Percentiles rank a stretch among this genome's conserved stretches.
These are phyloP conservation scores for Rossbeevera mucosa DNA, from an alignment of 768 basidiomycete genomes.

Conservation along the genomic window DNA sequence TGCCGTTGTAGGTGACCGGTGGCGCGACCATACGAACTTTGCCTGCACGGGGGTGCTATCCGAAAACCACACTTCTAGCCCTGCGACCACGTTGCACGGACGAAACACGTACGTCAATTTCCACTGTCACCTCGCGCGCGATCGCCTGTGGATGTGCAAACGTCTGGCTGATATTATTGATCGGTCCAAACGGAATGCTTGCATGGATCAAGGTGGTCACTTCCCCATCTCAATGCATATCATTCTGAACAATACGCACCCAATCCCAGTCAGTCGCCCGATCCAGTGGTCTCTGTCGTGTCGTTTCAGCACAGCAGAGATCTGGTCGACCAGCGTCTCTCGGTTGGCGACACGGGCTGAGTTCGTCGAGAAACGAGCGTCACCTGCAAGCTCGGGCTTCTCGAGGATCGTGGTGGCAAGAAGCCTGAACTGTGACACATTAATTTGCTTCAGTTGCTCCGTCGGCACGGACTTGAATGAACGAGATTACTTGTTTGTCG, in stretches of 20 bases:
- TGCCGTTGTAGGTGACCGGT: conserved; percentile 77
- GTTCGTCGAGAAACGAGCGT: conserved; percentile 71
- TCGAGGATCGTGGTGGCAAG: conserved; percentile 62
- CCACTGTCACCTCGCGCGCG: conserved; percentile 69
- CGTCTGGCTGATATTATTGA: conserved; percentile 86
- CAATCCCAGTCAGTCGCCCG: conserved; percentile 65
- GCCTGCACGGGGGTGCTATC: conserved; percentile 69
- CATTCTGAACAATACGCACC: conserved; percentile 44
- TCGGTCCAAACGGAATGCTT: conserved; percentile 84
- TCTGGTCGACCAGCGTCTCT: conserved; percentile 59
- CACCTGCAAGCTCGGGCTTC: conserved; percentile 51
- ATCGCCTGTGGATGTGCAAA: conserved; percentile 85
- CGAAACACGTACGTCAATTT: conserved; percentile 61
- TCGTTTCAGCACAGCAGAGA: conserved; percentile 56
- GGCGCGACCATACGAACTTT: conserved; percentile 77
- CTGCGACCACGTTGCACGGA: conserved; percentile 29
- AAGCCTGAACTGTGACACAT: conserved; percentile 55
- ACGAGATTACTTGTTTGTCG: conserved; percentile 62
- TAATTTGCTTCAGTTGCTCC: conserved; percentile 11
- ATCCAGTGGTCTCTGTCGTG: conserved; percentile 72
- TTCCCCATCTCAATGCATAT: conserved; percentile 4
- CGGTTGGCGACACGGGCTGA: conserved; percentile 72
- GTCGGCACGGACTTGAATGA: conserved; percentile 1
- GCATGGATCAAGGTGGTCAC: conserved; percentile 6
- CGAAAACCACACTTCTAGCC: conserved; percentile 11